phyloP scores from a whole-genome alignment of 2,329 filamentous ascomycete genomes.

The Pestalotiopsis sp. region DNA sequence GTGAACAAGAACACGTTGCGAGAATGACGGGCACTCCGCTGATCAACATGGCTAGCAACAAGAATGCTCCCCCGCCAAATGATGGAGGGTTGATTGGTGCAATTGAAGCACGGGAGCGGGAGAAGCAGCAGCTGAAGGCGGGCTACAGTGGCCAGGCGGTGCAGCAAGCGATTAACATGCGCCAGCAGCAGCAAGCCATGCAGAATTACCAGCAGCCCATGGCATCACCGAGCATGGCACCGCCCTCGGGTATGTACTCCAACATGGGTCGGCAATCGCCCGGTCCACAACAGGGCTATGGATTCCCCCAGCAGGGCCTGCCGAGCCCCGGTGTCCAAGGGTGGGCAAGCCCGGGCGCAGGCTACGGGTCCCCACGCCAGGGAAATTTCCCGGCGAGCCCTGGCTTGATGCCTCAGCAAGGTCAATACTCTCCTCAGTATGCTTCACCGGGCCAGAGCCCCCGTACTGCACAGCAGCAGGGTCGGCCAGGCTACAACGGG shows the following conservation, averaged over 20 bases:
- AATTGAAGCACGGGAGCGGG: constrained; percentile 78
- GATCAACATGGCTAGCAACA: constrained; percentile 65
- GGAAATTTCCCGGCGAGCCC: constrained; percentile 25
- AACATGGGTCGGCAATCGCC: constrained; percentile 32
- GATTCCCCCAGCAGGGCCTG: constrained; percentile 24
- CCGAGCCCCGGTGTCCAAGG: constrained; percentile 29
- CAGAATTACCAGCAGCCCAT: constrained; percentile 34
- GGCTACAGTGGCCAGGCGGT: constrained; percentile 71
- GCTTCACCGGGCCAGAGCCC: constrained; percentile 23
- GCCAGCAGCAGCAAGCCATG: constrained; percentile 57
- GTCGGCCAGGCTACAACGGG: constrained; percentile 15
- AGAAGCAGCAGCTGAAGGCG: constrained; percentile 72
- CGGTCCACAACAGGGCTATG: constrained; percentile 28
- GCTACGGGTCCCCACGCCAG: constrained; percentile 29
- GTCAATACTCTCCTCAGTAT: constrained; percentile 24
- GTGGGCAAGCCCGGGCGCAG: constrained; percentile 30
- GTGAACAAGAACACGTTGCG: constrained; percentile 88
- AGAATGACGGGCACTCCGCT: constrained; percentile 78
- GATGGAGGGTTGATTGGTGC: constrained; percentile 73
- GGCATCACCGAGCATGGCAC: constrained; percentile 25
- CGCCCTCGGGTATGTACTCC: constrained; percentile 34
- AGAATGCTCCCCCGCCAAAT: constrained; percentile 48
- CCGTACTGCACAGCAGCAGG: constrained; percentile 19
- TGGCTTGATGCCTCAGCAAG: constrained; percentile 26
- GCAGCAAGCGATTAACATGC: constrained; percentile 71